These are phyloP conservation scores for Pestalotiopsis sp. DNA, from an alignment of 2,329 filamentous ascomycete genomes.

Conservation along the genomic window DNA sequence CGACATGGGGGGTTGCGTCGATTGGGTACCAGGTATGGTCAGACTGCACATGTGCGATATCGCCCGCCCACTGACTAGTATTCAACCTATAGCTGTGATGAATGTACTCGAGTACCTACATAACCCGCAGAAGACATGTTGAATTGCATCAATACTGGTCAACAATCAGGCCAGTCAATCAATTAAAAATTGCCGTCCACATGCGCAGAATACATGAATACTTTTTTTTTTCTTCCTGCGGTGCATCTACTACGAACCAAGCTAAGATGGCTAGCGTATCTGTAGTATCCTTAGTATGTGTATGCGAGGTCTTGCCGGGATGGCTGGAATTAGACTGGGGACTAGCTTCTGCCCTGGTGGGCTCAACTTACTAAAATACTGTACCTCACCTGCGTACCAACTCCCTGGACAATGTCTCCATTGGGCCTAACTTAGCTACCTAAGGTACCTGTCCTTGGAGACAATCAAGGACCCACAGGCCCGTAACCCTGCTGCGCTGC, in stretches of 20 bases:
- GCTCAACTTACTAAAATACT: not conserved
- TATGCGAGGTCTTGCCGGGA: not conserved
- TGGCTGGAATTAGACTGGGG: not conserved
- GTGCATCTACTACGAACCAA: no score
- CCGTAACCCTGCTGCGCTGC: not conserved
- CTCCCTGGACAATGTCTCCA: not conserved
- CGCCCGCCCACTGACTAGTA: not conserved
- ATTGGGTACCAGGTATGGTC: not conserved
- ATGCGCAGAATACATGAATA: not conserved
- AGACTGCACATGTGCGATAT: not conserved
- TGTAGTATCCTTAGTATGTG: not conserved
- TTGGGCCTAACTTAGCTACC: not conserved
- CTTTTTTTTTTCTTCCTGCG: not conserved
- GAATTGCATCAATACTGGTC: no score
- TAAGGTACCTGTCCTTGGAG: not conserved
- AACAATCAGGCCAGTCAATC: no score
- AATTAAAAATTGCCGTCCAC: not conserved
- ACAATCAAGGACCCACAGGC: not conserved
- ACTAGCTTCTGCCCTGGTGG: not conserved
- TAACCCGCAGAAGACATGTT: no score
- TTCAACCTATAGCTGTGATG: no score
- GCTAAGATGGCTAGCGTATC: not conserved
- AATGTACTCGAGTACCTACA: no score
- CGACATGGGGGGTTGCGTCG: not conserved
- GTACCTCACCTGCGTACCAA: not conserved